Evolutionary conservation across 345 rosid species (phyloP).

Genomic region (Excoecaria cochinchinensis): DNA sequence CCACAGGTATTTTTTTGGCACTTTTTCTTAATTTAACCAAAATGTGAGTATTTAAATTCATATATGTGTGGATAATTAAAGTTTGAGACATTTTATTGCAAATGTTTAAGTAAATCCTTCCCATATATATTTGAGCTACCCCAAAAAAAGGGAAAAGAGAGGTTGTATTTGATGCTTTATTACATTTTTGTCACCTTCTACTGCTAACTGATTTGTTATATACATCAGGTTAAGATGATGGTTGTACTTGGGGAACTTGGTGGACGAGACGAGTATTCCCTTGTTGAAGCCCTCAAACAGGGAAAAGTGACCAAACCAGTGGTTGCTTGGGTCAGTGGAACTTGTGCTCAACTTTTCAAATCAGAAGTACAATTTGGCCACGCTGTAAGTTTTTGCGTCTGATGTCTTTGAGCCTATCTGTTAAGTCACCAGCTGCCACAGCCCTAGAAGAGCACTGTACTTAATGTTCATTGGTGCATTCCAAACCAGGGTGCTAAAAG

Average conservation of each 20-base stretch:
- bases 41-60: not conserved
- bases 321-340: slow-evolving; percentile 99
- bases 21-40: too few relatives aligned
- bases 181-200: not conserved
- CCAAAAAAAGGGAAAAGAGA: not conserved
- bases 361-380: slow-evolving; percentile 99
- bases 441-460: not conserved
- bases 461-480: slow-evolving; percentile 21
- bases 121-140: not conserved
- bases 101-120: too few relatives aligned
- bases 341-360: slow-evolving; percentile 94
- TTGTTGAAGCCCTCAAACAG: slow-evolving; percentile 90
- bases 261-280: slow-evolving; percentile 93
- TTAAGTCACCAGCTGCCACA: not conserved
- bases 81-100: not conserved
- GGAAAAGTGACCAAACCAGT: slow-evolving; percentile 93
- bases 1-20: slow-evolving; percentile 58
- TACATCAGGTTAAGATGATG: slow-evolving; percentile 75
- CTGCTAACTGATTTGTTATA: slow-evolving; percentile 14
- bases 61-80: not conserved
- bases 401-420: slow-evolving; percentile 7
- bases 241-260: slow-evolving; percentile 99
- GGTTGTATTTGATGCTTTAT: not conserved
- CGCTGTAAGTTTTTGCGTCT: slow-evolving; percentile 66
- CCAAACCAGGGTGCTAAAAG: slow-evolving; percentile 88